phyloP scores from a whole-genome alignment of 108 stramenopile species.

The Cylindrotheca fusiformis region DNA sequence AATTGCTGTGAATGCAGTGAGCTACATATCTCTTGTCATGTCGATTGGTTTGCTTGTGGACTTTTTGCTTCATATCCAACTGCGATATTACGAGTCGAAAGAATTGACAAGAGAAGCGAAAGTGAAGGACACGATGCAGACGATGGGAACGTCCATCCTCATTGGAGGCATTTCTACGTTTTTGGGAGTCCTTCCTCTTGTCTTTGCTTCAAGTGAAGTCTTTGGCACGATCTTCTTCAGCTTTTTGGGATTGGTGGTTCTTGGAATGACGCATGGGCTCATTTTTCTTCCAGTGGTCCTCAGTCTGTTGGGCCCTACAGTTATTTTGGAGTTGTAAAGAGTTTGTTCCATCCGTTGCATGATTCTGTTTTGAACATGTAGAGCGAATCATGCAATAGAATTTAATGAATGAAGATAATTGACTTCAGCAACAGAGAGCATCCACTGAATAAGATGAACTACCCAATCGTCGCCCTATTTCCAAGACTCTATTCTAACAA shows the following conservation, averaged over 20 bases:
- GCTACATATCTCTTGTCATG: constrained; percentile 78
- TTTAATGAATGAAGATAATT: no score
- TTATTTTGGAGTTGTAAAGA: not conserved
- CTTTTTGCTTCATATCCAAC: constrained; percentile 79
- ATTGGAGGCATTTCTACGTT: constrained; percentile 72
- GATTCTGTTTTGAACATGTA: no score
- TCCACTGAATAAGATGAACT: no score
- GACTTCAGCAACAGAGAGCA: no score
- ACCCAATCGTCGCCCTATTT: no score
- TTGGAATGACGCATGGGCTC: constrained; percentile 60
- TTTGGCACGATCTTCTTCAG: constrained; percentile 55
- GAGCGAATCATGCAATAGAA: no score
- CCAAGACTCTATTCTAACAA: no score
- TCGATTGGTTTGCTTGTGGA: constrained; percentile 84
- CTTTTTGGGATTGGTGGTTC: constrained; percentile 57
- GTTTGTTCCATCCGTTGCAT: no score
- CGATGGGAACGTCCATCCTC: constrained; percentile 69
- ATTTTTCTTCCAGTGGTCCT: constrained; percentile 68
- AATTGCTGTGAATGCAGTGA: constrained; percentile 73
- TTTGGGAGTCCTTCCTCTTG: constrained; percentile 64
- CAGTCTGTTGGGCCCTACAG: constrained; percentile 47
- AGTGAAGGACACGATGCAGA: constrained; percentile 45
- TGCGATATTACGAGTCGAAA: constrained; percentile 42
- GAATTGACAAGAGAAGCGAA: constrained; percentile 50
- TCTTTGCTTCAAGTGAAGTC: constrained; percentile 49